phyloP scores from a whole-genome alignment of 495 filamentous ascomycete genomes.

The Talaromyces stipitatus region DNA sequence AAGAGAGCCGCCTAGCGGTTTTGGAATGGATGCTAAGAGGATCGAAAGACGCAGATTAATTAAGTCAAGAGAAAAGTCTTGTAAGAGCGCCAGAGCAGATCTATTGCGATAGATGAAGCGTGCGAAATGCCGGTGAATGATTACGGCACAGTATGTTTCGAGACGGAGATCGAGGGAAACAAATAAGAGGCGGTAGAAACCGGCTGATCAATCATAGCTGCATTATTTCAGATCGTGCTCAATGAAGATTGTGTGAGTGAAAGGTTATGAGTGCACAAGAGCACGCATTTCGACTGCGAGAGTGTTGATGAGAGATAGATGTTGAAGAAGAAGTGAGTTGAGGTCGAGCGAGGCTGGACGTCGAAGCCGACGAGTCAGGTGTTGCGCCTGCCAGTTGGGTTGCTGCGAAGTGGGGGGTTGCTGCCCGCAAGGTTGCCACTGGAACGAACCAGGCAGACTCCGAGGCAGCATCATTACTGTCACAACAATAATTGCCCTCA shows the following conservation, averaged over 20 bases:
- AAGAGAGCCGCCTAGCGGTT: constrained; percentile 5
- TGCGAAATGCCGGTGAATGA: background rate
- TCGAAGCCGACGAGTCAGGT: background rate
- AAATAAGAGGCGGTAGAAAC: background rate
- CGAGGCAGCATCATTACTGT: background rate
- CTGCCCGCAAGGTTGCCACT: constrained; percentile 6
- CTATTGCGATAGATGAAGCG: background rate
- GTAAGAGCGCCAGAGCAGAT: background rate
- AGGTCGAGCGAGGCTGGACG: constrained; percentile 1
- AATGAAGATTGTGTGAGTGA: background rate
- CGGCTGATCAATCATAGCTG: constrained; percentile 1
- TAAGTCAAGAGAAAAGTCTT: background rate
- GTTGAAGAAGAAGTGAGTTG: background rate
- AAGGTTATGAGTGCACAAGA: background rate
- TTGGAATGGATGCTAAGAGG: background rate
- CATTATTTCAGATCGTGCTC: background rate
- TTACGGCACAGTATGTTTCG: background rate
- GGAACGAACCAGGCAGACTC: background rate
- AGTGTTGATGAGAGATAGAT: background rate
- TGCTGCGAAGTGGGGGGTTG: constrained; percentile 2
- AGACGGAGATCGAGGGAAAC: background rate
- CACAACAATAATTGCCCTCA: background rate
- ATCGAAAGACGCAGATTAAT: constrained; percentile 1
- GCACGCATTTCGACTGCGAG: background rate
- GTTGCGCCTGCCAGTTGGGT: background rate